A percentile compares a stretch with the other conserved stretches of the same genome.
Conservation (phyloP, 805 yeast species). For the Candida piceae region DNA sequence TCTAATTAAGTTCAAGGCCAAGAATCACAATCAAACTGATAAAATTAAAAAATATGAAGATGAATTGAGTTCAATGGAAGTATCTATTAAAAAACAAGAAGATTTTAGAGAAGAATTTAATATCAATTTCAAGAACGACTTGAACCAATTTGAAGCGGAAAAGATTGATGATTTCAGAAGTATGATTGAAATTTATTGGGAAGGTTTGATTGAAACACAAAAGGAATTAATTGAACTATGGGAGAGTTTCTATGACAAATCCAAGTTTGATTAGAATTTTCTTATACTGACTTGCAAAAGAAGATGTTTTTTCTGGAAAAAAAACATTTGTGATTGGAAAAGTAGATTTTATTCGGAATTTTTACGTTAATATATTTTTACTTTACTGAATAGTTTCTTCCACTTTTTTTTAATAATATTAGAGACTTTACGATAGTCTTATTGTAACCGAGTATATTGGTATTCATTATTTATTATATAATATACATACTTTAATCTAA, state of each 20-base stretch:
- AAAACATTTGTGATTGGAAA: no score
- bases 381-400: no score
- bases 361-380: no score
- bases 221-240: conserved; percentile 86
- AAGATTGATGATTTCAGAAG: conserved; percentile 81
- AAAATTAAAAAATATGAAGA: conserved; percentile 51
- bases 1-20: conserved; percentile 38
- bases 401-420: no score
- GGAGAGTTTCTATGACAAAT: conserved; percentile 76
- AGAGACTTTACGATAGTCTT: no score
- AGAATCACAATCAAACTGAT: conserved; percentile 52
- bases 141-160: conserved; percentile 65
- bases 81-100: conserved; percentile 48
- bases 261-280: conserved; percentile 25
- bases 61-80: conserved; percentile 55
- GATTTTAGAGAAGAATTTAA: conserved; percentile 60
- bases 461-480: no score
- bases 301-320: no score
- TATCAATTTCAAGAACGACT: conserved; percentile 60
- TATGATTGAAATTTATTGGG: conserved; percentile 84
- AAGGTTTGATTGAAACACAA: conserved; percentile 86
- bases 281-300: no score
- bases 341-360: no score
- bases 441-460: no score
- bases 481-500: no score